Conservation (phyloP, 2,329 filamentous ascomycete genomes). For the Pseudogymnoascus sp. region DNA sequence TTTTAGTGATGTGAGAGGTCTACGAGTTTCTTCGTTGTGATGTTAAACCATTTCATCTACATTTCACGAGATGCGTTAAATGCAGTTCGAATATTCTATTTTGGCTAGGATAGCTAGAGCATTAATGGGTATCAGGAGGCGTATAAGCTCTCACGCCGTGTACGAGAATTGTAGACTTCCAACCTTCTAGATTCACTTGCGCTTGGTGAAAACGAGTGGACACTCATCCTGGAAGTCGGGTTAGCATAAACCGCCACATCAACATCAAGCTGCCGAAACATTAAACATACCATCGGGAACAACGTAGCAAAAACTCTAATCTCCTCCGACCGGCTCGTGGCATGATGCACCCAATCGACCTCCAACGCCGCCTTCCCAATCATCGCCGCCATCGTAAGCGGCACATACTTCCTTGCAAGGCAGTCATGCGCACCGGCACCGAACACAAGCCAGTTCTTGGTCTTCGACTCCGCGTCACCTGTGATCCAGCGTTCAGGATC, state of each 20-base stretch:
- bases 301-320: slow-evolving; percentile 27
- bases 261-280: neutral
- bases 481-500: slow-evolving; percentile 47
- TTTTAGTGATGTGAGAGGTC: neutral
- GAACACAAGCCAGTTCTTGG: slow-evolving; percentile 48
- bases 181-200: neutral
- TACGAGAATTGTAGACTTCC: neutral
- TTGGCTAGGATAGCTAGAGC: neutral
- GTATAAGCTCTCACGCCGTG: neutral
- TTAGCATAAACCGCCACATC: neutral
- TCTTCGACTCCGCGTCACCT: slow-evolving; percentile 43
- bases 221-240: neutral
- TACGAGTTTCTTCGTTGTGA: neutral
- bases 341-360: slow-evolving; percentile 43
- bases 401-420: slow-evolving; percentile 43
- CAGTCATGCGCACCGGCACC: slow-evolving; percentile 45
- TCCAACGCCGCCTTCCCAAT: slow-evolving; percentile 46
- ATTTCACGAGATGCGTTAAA: neutral
- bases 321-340: slow-evolving; percentile 42
- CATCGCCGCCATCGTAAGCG: slow-evolving; percentile 43
- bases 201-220: neutral
- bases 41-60: neutral
- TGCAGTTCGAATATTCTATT: neutral
- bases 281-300: neutral
- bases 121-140: neutral